Conservation (phyloP, 495 filamentous ascomycete species). For the Aspergillus campestris region DNA sequence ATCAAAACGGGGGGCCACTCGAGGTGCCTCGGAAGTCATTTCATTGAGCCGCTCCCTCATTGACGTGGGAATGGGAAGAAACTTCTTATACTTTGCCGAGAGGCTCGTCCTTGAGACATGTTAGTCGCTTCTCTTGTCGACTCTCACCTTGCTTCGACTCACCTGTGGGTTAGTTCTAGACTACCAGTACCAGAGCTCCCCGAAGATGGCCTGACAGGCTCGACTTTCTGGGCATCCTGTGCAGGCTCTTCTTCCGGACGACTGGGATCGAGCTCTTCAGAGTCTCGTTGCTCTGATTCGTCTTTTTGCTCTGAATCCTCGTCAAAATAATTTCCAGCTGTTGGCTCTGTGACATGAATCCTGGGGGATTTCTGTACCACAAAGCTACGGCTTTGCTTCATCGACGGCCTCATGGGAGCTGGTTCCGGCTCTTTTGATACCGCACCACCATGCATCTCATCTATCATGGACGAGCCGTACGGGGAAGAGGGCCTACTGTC, state of each 20-base stretch:
- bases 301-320: slow-evolving; percentile 4
- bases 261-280: too few relatives aligned
- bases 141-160: background rate
- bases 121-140: background rate
- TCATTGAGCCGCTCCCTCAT: slow-evolving; percentile 21
- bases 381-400: slow-evolving; percentile 21
- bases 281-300: too few relatives aligned
- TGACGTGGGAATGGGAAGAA: slow-evolving; percentile 20
- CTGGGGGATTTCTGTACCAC: slow-evolving; percentile 16
- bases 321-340: slow-evolving; percentile 17
- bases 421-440: slow-evolving; percentile 4
- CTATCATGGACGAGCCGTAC: background rate
- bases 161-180: background rate
- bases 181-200: slow-evolving; percentile 4
- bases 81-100: slow-evolving; percentile 13
- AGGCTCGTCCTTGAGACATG: background rate
- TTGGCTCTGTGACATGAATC: slow-evolving; percentile 28
- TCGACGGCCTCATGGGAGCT: slow-evolving; percentile 9
- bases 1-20: slow-evolving; percentile 28
- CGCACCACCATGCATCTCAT: slow-evolving; percentile 2
- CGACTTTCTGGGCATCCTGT: background rate
- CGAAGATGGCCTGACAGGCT: too few relatives aligned
- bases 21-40: slow-evolving; percentile 19
- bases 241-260: background rate
- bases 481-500: slow-evolving; percentile 24